These are phyloP conservation scores for Microcyclospora pomicola DNA, from an alignment of 2,329 filamentous ascomycete genomes.

Conservation along the genomic window DNA sequence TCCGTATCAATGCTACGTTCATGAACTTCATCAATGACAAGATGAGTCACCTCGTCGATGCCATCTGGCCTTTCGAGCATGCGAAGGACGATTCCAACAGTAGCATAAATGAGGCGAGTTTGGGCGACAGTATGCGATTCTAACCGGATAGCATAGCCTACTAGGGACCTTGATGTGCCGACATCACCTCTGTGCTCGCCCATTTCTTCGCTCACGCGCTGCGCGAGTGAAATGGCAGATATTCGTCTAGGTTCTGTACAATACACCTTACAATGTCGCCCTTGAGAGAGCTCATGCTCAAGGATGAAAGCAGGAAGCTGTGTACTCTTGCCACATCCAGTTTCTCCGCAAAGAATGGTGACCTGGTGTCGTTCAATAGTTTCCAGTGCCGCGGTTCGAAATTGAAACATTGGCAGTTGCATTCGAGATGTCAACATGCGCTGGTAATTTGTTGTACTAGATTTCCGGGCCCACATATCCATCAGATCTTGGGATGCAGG, in stretches of 20 bases:
- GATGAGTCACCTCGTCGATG: slow-evolving; percentile 76
- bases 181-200: slow-evolving; percentile 73
- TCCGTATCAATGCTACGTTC: slow-evolving; percentile 94
- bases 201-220: slow-evolving; percentile 86
- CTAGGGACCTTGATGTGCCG: slow-evolving; percentile 67
- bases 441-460: slow-evolving; percentile 46
- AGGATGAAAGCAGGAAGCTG: slow-evolving; percentile 91
- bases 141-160: slow-evolving; percentile 87
- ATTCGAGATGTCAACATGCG: slow-evolving; percentile 65
- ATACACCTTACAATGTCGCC: slow-evolving; percentile 77
- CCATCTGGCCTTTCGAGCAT: slow-evolving; percentile 89
- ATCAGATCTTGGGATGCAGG: slow-evolving; percentile 28
- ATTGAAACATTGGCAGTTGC: slow-evolving; percentile 81
- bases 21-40: slow-evolving; percentile 95
- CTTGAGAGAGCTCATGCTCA: slow-evolving; percentile 71
- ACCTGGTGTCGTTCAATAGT: slow-evolving; percentile 70
- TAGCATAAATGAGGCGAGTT: slow-evolving; percentile 81
- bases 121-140: slow-evolving; percentile 74
- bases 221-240: slow-evolving; percentile 85
- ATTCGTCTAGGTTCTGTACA: slow-evolving; percentile 93
- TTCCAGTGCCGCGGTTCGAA: slow-evolving; percentile 61
- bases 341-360: slow-evolving; percentile 90
- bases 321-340: slow-evolving; percentile 92
- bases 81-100: slow-evolving; percentile 81
- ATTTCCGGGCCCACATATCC: slow-evolving; percentile 39